These are phyloP conservation scores for Botrytis pseudocinerea DNA, from an alignment of 2,329 filamentous ascomycete species.

Conservation along the genomic window DNA sequence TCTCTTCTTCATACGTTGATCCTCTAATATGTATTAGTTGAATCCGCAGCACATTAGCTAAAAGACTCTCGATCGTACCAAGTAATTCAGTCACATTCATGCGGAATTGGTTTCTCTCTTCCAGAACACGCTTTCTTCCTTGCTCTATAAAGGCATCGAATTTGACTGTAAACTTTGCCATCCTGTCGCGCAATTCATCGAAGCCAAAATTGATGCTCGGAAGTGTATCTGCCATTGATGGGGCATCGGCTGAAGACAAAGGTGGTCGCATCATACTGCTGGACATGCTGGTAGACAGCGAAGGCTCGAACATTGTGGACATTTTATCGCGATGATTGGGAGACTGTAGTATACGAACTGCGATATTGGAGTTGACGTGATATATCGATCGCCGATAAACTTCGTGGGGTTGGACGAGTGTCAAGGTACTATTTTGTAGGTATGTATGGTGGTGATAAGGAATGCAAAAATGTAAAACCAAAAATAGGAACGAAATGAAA, in stretches of 20 bases:
- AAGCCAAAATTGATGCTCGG: slow-evolving; percentile 95
- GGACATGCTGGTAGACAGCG: slow-evolving; percentile 58
- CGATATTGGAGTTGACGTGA: background rate
- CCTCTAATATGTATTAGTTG: slow-evolving; percentile 58
- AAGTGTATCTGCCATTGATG: slow-evolving; percentile 74
- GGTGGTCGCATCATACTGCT: slow-evolving; percentile 48
- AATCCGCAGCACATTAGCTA: background rate
- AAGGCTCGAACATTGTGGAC: slow-evolving; percentile 66
- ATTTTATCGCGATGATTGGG: slow-evolving; percentile 43
- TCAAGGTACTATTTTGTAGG: background rate
- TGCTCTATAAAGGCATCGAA: slow-evolving; percentile 96
- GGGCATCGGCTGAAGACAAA: slow-evolving; percentile 57
- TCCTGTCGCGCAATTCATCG: slow-evolving; percentile 90
- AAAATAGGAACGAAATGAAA: background rate
- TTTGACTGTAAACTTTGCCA: slow-evolving; percentile 85
- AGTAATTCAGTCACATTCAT: slow-evolving; percentile 87
- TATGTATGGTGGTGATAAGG: background rate
- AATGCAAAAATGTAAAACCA: background rate
- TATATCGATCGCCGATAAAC: background rate
- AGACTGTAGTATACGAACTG: background rate
- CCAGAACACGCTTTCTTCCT: slow-evolving; percentile 82
- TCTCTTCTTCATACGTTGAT: slow-evolving; percentile 84
- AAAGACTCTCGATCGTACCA: slow-evolving; percentile 55
- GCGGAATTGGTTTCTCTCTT: slow-evolving; percentile 92
- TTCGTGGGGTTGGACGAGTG: background rate